Conservation (phyloP, 352 stramenopile genomes). For the Globisporangium carolinianum region DNA sequence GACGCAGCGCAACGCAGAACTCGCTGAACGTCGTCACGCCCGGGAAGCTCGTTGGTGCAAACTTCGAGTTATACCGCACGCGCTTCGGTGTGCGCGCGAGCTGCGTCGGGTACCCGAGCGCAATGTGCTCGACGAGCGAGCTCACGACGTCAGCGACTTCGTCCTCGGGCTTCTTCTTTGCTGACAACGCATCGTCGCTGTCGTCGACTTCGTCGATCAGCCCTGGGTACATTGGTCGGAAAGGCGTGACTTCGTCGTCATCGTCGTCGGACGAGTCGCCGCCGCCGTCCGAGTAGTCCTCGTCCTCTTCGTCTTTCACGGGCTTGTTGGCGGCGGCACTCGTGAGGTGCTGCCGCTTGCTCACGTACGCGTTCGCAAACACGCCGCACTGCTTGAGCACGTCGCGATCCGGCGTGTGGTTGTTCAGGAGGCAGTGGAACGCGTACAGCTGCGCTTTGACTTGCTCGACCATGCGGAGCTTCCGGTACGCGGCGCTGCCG, state of each 20-base stretch:
- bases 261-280: conserved; percentile 56
- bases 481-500: conserved; percentile 53
- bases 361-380: conserved; percentile 74
- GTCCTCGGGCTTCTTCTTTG: conserved; percentile 57
- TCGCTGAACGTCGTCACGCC: conserved; percentile 54
- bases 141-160: conserved; percentile 73
- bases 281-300: conserved; percentile 76
- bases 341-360: conserved; percentile 57
- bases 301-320: conserved; percentile 49
- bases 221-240: conserved; percentile 50
- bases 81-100: conserved; percentile 33
- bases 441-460: conserved; percentile 85
- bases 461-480: conserved; percentile 78
- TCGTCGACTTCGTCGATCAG: conserved; percentile 40
- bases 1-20: conserved; percentile 60
- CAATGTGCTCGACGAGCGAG: conserved; percentile 76
- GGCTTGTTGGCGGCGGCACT: conserved; percentile 20
- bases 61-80: conserved; percentile 46
- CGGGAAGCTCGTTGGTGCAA: conserved; percentile 40
- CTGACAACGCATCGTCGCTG: conserved; percentile 22
- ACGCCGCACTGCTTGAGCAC: conserved; percentile 85
- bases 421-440: conserved; percentile 85
- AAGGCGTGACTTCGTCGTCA: conserved; percentile 40
- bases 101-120: conserved; percentile 59
- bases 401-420: conserved; percentile 78